Evolutionary conservation across 495 filamentous ascomycete species (phyloP), one percentile per base, ranked within the genome.

Genomic region (Penicillium mononematosum): DNA sequence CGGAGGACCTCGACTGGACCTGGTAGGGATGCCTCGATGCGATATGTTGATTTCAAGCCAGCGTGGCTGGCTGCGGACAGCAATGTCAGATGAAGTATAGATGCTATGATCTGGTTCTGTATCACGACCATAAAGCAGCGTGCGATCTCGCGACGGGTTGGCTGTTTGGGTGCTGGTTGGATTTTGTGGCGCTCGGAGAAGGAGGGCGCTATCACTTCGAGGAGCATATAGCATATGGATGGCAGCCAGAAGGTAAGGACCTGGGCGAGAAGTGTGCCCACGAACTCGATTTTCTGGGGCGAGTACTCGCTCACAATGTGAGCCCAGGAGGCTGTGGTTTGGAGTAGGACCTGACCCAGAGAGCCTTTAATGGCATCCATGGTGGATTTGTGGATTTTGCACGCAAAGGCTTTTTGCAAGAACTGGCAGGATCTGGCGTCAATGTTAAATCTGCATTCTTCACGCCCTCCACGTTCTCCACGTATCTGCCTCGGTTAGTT

Each of bases 161-260:
- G 81, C 52, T 82, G 80, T 45, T 76, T 78, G 3, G 76, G 72
- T 0, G 73, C 63, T 1, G 78, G 76, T 55, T 85, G 83, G 54
- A 85, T 74, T 56, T 86, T 86, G 67, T 85, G 81, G 10, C 67
- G 62, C 1, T 70, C 66, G 0, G 81, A 80, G 62, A 82, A 83
- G 29, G 52, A 34, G 0, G 83, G 82, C 19, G 70, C 65, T 25
- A 74, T 24, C 5, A 50, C 46, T 57, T 83, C 78, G 27, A 84
- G 62, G 4, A 58, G 56, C 20, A 78, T 62, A 58, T 77, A 83
- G 44, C 66, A 39, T 6, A 74, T 38, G 1, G 75, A 76, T 11
- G 76, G 79, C 6, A 83, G 9, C 80, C 80, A 84, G 68, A 83
- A 84, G 61, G 65, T 71, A 39, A 81, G 1, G 16, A 79, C 0